Evolutionary conservation across 441 rosid species (phyloP), one percentile per base, ranked within the genome.

Genomic region (Brassica balearica): DNA sequence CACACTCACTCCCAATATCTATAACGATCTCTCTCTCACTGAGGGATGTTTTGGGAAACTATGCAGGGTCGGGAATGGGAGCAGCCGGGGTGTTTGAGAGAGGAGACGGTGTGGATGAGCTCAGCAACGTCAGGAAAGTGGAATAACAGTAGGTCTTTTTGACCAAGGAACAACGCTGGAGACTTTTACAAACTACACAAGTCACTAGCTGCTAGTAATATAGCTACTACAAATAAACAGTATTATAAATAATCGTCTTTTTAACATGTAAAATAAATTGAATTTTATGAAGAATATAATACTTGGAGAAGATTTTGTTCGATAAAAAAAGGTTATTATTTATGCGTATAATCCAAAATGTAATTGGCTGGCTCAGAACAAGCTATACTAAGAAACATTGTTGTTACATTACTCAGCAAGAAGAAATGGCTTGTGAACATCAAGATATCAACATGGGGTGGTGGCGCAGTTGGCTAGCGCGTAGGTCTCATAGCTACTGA

Each of bases 381-480:
- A 53, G 8, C 4, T 43, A 3, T 43, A 10, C 51, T 43, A 43
- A 10, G 1, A 43, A 43, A 38, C 8, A 8, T 6, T 36, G 41
- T 38, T 38, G 43, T 38, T 38, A 38, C 43, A 38, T 19, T 19
- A 7, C 11, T 38, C 43, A 8, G 8, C 43, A 38, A 6, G 10
- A 8, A 38, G 43, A 25, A 25, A 25, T 25, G 27, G 27, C 27
- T 38, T 38, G 43, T 38, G 11, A 2, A 38, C 1, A 38, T 38
- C 8, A 38, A 38, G 11, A 38, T 8, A 38, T 38, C 34, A 61
- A 12, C 17, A 2, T 6, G 96, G 97, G 95, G 94, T 88, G 96
- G 97, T 92, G 99, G 98, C 93, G 97, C 98, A 89, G 95, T 88
- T 94, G 98, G 99, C 91, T 96, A 90, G 94, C 96, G 96, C 93